Base-by-base conservation (phyloP, 768 basidiomycete species). In the Kwoniella dendrophila region DNA sequence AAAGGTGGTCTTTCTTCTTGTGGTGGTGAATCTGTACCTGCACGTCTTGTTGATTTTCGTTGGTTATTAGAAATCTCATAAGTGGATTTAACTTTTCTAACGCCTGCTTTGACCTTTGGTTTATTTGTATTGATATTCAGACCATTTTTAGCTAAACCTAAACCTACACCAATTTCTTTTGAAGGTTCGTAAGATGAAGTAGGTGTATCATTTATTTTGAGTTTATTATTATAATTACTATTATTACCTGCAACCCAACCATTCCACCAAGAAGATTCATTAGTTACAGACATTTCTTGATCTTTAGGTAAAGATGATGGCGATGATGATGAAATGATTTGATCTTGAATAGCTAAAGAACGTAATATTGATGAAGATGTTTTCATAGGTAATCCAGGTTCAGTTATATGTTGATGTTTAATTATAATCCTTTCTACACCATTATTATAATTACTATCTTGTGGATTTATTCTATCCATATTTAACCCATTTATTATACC, bases 91-190 rank as follows among this genome's bases (percentile, higher is more conserved):
- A 68, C 73, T 41, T 64, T 70, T 29, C 71, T 45, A 10, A 75
- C 68, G 1, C 73, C 71, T 51, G 70, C 65, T 32, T n/a, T n/a
- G n/a, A n/a, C n/a, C n/a, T n/a, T n/a, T n/a, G n/a, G n/a, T n/a
- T n/a, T n/a, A n/a, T n/a, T n/a, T n/a, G n/a, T n/a, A n/a, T n/a
- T n/a, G n/a, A n/a, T n/a, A n/a, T n/a, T n/a, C n/a, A n/a, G n/a
- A n/a, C 73, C 73, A 22, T 69, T 69, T 44, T 64, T 64, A 2
- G 68, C 66, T 43, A 75, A 41, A 22, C 73, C 67, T 8, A 70
- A 40, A 5, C 73, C 73, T 1, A 71, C 60, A 8, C 29, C 49
- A n/a, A 51, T 20, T 41, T 60, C 58, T 14, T 38, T 55, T 1
- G 59, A 55, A 33, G 43, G 53, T 34, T 60, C 63, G 26, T 59